Evolutionary conservation across 495 filamentous ascomycete species (phyloP).

Genomic region (Talaromyces proteolyticus): DNA sequence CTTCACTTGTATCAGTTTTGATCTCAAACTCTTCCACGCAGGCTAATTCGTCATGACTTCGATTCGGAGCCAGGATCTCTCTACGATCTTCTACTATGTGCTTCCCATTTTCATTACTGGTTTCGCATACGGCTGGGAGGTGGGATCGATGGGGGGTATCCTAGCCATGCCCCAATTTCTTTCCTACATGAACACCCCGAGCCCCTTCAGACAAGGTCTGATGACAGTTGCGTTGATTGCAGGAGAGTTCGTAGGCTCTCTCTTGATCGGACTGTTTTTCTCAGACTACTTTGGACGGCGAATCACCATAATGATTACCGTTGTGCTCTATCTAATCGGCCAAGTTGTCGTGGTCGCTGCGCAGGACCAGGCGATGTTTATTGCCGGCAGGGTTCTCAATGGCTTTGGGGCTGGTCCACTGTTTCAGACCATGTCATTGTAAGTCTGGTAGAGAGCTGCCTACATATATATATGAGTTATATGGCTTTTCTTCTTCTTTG

Average conservation of each 20-base stretch:
- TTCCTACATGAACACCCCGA: not conserved
- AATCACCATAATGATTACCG: constrained; percentile 10
- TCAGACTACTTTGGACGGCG: constrained; percentile 15
- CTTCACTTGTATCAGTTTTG: not conserved
- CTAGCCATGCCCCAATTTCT: not conserved
- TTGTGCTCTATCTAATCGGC: constrained; percentile 13
- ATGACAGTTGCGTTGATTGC: not conserved
- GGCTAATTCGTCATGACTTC: not conserved
- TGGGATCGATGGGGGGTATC: not conserved
- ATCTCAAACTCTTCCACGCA: not conserved
- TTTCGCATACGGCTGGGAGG: not conserved
- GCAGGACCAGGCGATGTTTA: constrained; percentile 12
- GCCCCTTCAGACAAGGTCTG: not conserved
- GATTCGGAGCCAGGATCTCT: not conserved
- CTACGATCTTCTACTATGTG: not conserved
- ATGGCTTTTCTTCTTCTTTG: no score
- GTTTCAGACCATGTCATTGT: not conserved
- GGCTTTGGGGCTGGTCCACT: constrained; percentile 10
- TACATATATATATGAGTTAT: no score
- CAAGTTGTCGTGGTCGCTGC: constrained; percentile 13
- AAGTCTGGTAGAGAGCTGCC: no score
- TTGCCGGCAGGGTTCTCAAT: constrained; percentile 19
- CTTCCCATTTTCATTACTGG: not conserved
- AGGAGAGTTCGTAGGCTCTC: not conserved
- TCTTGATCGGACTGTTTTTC: not conserved